Evolutionary conservation across 208 protist genomes (phyloP).

Genomic region (Leishmania turanica): DNA sequence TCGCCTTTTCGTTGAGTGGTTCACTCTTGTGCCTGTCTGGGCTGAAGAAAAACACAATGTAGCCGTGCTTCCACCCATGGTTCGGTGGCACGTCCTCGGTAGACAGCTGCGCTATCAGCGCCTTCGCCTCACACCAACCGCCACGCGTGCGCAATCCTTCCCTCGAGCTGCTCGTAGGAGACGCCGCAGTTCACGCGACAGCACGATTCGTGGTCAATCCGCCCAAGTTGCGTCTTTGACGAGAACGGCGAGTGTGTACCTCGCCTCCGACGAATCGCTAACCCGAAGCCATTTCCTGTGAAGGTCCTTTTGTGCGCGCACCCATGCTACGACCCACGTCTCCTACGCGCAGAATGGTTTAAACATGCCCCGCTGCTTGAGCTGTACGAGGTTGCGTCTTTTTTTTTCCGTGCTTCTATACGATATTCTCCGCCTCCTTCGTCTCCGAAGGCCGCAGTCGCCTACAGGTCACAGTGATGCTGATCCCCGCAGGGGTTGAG

Average conservation of each 20-base stretch:
- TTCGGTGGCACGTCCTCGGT: slow-evolving; percentile 47
- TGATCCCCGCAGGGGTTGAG: neutral
- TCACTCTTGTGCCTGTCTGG: slow-evolving; percentile 78
- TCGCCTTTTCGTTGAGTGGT: slow-evolving; percentile 55
- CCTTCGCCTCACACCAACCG: slow-evolving; percentile 72
- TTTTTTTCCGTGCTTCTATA: neutral
- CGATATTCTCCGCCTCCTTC: neutral
- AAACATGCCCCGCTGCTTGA: slow-evolving; percentile 31
- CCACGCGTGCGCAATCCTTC: slow-evolving; percentile 65
- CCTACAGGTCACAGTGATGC: neutral
- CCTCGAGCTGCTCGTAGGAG: slow-evolving; percentile 45
- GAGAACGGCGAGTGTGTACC: slow-evolving; percentile 72
- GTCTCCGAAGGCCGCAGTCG: neutral
- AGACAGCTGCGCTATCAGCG: slow-evolving; percentile 35
- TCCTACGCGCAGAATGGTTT: slow-evolving; percentile 76
- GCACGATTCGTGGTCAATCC: slow-evolving; percentile 57
- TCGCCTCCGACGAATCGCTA: slow-evolving; percentile 59
- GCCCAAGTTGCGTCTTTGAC: slow-evolving; percentile 49
- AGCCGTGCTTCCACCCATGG: slow-evolving; percentile 52
- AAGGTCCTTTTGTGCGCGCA: slow-evolving; percentile 62
- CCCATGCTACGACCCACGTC: slow-evolving; percentile 64
- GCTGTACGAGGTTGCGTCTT: neutral
- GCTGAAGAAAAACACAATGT: slow-evolving; percentile 76
- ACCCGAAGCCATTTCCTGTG: slow-evolving; percentile 63
- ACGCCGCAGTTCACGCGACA: slow-evolving; percentile 81